Evolutionary conservation across 768 basidiomycete species (phyloP).

Genomic region (Russula emetica): DNA sequence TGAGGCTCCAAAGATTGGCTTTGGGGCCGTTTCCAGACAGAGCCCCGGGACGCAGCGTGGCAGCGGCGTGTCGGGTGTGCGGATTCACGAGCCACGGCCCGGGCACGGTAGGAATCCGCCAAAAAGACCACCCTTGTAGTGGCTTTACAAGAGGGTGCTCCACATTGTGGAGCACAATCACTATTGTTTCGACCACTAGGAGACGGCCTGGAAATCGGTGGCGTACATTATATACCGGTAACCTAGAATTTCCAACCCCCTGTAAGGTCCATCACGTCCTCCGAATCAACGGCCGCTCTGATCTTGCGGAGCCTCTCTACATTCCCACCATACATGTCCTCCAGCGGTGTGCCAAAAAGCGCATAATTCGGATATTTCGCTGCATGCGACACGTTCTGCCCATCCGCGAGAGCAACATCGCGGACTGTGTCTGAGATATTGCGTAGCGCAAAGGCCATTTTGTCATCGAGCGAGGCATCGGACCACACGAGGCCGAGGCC

Average conservation of each 20-base stretch:
- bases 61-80: too few relatives aligned
- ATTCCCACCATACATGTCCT: neutral
- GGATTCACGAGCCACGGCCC: too few relatives aligned
- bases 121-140: too few relatives aligned
- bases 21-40: too few relatives aligned
- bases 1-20: too few relatives aligned
- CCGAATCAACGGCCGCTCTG: conserved; percentile 17
- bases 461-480: conserved; percentile 36
- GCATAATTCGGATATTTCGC: conserved; percentile 2
- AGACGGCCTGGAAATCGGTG: too few relatives aligned
- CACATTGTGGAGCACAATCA: too few relatives aligned
- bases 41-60: too few relatives aligned
- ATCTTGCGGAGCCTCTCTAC: neutral
- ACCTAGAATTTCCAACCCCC: conserved; percentile 28
- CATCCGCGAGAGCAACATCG: conserved; percentile 17
- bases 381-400: conserved; percentile 20
- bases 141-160: too few relatives aligned
- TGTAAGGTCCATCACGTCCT: conserved; percentile 29
- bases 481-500: neutral
- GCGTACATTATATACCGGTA: too few relatives aligned
- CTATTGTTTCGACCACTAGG: too few relatives aligned
- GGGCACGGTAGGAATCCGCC: too few relatives aligned
- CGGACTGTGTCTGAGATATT: neutral
- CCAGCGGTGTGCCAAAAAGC: neutral
- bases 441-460: conserved; percentile 40